Percentiles rank a stretch among this genome's conserved stretches.
Evolutionary conservation across 1,139 yeast species (phyloP).

Genomic region (Starmera stellimalicola): DNA sequence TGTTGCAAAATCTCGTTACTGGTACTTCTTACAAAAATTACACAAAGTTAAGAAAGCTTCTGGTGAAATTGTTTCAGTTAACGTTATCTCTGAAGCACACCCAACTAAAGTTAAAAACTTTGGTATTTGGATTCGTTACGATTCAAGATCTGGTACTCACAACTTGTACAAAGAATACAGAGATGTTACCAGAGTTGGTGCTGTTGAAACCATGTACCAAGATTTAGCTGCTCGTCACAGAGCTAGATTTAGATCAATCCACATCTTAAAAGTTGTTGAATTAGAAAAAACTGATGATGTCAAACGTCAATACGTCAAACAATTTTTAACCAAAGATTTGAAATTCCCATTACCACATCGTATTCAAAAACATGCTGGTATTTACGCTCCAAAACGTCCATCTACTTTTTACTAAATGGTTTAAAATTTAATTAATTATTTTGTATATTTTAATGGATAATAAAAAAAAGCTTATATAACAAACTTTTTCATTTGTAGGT

Average conservation of each 20-base stretch:
- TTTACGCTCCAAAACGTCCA: slow-evolving; percentile 91
- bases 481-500: neutral
- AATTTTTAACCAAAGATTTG: slow-evolving; percentile 91
- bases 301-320: slow-evolving; percentile 98
- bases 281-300: slow-evolving; percentile 96
- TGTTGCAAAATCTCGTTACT: slow-evolving; percentile 99
- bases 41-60: slow-evolving; percentile 99
- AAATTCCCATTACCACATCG: slow-evolving; percentile 99
- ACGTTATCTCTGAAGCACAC: slow-evolving; percentile 85
- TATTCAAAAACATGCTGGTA: slow-evolving; percentile 81
- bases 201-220: slow-evolving; percentile 97
- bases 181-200: slow-evolving; percentile 98
- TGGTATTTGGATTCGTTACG: slow-evolving; percentile 99
- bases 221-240: slow-evolving; percentile 99
- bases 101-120: slow-evolving; percentile 99
- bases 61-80: slow-evolving; percentile 96
- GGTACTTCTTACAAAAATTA: slow-evolving; percentile 99
- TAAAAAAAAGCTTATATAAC: slow-evolving; percentile 1
- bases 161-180: slow-evolving; percentile 99
- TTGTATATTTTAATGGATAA: slow-evolving; percentile 15
- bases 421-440: slow-evolving; percentile 1
- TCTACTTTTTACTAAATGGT: slow-evolving; percentile 79
- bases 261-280: slow-evolving; percentile 98
- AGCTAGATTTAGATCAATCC: slow-evolving; percentile 99
- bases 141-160: slow-evolving; percentile 99